A percentile compares a stretch with the other conserved stretches of the same genome.
phyloP scores from a whole-genome alignment of 2,329 filamentous ascomycete species.

The Diaporthe sp. region DNA sequence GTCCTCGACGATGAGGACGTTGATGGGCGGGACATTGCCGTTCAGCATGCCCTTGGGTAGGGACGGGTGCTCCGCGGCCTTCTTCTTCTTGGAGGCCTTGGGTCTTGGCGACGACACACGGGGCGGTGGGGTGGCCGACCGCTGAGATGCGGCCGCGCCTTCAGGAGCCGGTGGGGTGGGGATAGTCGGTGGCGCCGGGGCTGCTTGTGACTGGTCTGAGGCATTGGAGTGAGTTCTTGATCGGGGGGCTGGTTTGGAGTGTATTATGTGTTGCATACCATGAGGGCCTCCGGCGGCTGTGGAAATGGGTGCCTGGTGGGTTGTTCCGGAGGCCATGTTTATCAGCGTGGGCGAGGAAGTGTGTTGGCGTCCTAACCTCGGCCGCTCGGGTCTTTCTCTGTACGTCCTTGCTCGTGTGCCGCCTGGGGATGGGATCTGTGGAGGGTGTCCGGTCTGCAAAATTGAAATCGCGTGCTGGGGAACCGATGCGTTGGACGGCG shows the following conservation, averaged over 20 bases:
- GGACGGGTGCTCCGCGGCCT: constrained; percentile 54
- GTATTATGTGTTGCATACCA: constrained; percentile 49
- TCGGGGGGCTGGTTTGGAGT: constrained; percentile 53
- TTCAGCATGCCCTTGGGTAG: constrained; percentile 77
- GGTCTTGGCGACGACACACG: constrained; percentile 61
- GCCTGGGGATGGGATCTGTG: constrained; percentile 86
- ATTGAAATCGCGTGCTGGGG: constrained; percentile 73
- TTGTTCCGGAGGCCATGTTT: constrained; percentile 61
- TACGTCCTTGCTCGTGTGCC: constrained; percentile 65
- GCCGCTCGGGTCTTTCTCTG: constrained; percentile 67
- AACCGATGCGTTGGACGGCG: constrained; percentile 47
- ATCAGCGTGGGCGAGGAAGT: constrained; percentile 84
- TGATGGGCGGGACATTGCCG: constrained; percentile 91
- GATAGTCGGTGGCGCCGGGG: constrained; percentile 59
- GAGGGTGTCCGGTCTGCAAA: constrained; percentile 81
- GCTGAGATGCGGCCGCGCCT: constrained; percentile 51
- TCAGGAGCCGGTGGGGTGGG: constrained; percentile 54
- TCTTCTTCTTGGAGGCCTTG: constrained; percentile 63
- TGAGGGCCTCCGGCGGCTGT: constrained; percentile 44
- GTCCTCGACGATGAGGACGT: constrained; percentile 97
- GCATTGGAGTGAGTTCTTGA: constrained; percentile 68
- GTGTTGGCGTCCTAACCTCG: constrained; percentile 75
- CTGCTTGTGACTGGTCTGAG: constrained; percentile 57
- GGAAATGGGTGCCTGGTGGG: constrained; percentile 50
- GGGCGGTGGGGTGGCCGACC: constrained; percentile 65